phyloP scores from a whole-genome alignment of 2,329 filamentous ascomycete genomes.

The Hypoxylon sp. region DNA sequence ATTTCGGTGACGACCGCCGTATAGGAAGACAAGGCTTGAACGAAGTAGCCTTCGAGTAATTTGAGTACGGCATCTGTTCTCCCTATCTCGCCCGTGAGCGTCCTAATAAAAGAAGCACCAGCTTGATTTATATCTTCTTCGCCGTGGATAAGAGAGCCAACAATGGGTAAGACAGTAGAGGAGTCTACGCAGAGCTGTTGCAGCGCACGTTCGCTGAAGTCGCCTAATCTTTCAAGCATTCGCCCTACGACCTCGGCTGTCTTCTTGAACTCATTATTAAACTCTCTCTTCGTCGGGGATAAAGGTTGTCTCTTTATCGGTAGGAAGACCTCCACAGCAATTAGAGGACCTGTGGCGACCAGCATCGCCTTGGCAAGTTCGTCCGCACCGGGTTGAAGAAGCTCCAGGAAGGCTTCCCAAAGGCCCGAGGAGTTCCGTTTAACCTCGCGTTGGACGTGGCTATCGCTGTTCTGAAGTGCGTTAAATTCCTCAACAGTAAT shows the following conservation, averaged over 20 bases:
- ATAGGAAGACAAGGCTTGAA: conserved; percentile 62
- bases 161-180: conserved; percentile 79
- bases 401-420: conserved; percentile 82
- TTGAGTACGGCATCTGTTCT: conserved; percentile 66
- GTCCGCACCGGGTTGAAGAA: conserved; percentile 76
- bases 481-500: conserved; percentile 78
- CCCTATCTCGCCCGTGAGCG: conserved; percentile 77
- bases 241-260: conserved; percentile 74
- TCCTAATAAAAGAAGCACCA: conserved; percentile 85
- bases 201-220: conserved; percentile 80
- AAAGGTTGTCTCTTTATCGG: conserved; percentile 64
- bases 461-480: conserved; percentile 70
- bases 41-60: conserved; percentile 63
- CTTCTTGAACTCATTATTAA: conserved; percentile 79
- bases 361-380: conserved; percentile 82
- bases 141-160: conserved; percentile 85
- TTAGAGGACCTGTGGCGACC: conserved; percentile 77
- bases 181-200: conserved; percentile 77
- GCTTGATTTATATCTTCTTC: conserved; percentile 84
- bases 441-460: conserved; percentile 75
- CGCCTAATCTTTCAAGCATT: conserved; percentile 83
- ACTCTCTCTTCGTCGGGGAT: conserved; percentile 71
- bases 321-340: conserved; percentile 81
- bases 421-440: conserved; percentile 80
- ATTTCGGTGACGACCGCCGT: conserved; percentile 61